phyloP scores from a whole-genome alignment of 2,329 filamentous ascomycete species.

The Talaromyces sp. region DNA sequence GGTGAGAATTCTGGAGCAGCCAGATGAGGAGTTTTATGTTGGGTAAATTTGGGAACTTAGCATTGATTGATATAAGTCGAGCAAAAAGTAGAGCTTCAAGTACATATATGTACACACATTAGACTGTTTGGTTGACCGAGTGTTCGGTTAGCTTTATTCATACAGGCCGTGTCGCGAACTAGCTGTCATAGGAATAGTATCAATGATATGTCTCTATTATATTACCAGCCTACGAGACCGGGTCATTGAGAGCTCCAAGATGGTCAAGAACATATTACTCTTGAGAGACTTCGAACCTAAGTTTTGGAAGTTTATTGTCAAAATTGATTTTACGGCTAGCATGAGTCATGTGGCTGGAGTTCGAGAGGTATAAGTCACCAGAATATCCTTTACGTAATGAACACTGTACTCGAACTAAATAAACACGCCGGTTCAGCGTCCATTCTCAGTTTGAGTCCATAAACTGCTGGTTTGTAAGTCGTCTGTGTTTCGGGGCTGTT shows the following conservation, averaged over 20 bases:
- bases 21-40: conserved; percentile 5
- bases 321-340: background rate
- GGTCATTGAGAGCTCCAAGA: background rate
- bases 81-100: background rate
- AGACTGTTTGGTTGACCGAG: background rate
- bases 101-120: background rate
- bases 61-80: background rate
- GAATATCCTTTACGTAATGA: background rate
- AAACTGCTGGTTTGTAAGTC: background rate
- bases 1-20: background rate
- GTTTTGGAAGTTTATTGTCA: background rate
- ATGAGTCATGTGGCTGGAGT: background rate
- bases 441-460: background rate
- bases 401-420: background rate
- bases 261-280: background rate
- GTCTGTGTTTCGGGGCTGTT: background rate
- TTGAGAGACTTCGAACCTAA: background rate
- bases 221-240: background rate
- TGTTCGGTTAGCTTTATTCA: background rate
- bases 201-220: background rate
- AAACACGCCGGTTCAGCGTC: background rate
- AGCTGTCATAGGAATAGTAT: background rate
- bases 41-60: background rate
- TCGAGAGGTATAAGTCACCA: background rate
- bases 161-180: background rate